Evolutionary conservation across 169 alveolate genomes (phyloP).

Genomic region (Perkinsus marinus): DNA sequence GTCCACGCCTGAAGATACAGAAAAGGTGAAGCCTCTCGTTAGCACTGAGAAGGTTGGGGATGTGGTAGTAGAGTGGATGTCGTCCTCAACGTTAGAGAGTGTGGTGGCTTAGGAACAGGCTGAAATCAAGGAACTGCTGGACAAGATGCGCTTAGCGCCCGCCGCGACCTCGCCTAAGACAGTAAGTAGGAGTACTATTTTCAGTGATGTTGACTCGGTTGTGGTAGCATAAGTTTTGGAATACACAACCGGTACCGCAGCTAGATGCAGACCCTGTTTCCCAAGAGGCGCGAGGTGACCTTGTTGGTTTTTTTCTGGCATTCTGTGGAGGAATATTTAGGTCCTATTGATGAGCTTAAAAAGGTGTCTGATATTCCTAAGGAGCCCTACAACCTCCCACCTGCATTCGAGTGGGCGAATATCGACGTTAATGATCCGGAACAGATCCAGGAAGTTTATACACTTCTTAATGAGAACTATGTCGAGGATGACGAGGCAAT

Average conservation of each 20-base stretch:
- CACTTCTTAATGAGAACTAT: slow-evolving; percentile 75
- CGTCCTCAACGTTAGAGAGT: neutral
- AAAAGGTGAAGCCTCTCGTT: neutral
- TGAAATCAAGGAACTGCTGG: neutral
- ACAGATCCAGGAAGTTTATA: slow-evolving; percentile 53
- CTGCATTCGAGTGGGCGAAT: slow-evolving; percentile 78
- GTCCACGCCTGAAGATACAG: neutral
- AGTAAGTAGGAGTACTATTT: neutral
- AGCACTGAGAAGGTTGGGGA: neutral
- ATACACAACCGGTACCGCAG: slow-evolving; percentile 86
- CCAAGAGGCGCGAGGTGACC: too few species aligned
- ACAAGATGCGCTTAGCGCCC: neutral
- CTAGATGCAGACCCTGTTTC: slow-evolving; percentile 49
- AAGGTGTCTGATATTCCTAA: slow-evolving; percentile 38
- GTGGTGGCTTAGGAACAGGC: neutral
- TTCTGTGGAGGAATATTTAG: slow-evolving; percentile 9
- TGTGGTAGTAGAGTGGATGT: neutral
- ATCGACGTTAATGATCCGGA: slow-evolving; percentile 62
- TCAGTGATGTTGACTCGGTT: neutral
- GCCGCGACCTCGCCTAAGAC: neutral
- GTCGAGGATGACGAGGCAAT: slow-evolving; percentile 93
- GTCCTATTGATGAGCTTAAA: slow-evolving; percentile 22
- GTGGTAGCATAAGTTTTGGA: slow-evolving; percentile 76
- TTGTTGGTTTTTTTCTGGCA: slow-evolving; percentile 1
- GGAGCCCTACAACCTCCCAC: slow-evolving; percentile 71